Evolutionary conservation across 805 yeast genomes (phyloP), one percentile per base, ranked within the genome.

Genomic region (Komagataella mondaviorum): DNA sequence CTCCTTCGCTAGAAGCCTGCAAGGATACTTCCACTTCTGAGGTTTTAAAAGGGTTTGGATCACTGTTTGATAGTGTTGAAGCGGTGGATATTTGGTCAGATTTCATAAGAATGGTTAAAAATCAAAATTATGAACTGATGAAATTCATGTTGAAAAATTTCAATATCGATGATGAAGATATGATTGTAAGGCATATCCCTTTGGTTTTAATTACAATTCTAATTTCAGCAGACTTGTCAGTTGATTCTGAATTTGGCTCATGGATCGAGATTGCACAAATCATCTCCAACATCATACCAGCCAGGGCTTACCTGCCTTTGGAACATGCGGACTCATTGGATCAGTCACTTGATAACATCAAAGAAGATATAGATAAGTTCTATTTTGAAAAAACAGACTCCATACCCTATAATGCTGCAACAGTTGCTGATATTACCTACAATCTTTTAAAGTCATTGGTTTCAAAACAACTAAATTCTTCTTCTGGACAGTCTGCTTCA

Each of bases 51-150:
- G 74, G 82, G 30, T 86, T 88, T 0, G 76, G 77, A 51, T 69
- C 81, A 0, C 81, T 91, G 52, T 88, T 93, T 62, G 96, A 93
- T 65, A 83, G 88, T 4, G 84, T 90, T 2, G 99, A 93, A 60
- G 78, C 96, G 0, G 64, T 72, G 23, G 76, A 76, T 23, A 90
- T 93, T 4, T 91, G 96, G 90, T 72, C 80, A 3, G 78, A 79
- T 53, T 64, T 84, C 1, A 69, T 77, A 48, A 63, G 64, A 1
- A 62, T 82, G 23, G 63, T 81, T 3, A 51, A 61, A n/a, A 54
- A 56, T 2, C 67, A 66, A 1, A 66, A 75, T 45, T 57, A 78
- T 20, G 75, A 71, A 0, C 67, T 85, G 17, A 68, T 88, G 6
- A 65, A 69, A 4, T 90, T 82, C 62, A 72, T 87, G 16, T 55